These are phyloP conservation scores for Penicillium herquei DNA, from an alignment of 495 filamentous ascomycete species.

Conservation along the genomic window DNA sequence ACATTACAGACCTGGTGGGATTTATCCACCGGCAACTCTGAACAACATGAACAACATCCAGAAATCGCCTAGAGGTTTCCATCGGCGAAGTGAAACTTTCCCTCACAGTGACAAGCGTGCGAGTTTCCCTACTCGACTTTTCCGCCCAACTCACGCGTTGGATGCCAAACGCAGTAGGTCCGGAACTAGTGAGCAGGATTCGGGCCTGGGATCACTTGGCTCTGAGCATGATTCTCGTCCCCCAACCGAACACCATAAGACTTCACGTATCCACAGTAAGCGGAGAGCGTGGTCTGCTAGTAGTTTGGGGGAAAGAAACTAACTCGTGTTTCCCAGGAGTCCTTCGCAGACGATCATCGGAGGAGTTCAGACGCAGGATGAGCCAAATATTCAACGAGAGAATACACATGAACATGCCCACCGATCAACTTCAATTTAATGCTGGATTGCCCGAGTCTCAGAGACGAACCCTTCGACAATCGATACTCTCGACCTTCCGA, in stretches of 20 bases:
- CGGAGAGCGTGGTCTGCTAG: background rate
- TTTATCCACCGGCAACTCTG: conserved; percentile 9
- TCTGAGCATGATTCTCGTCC: background rate
- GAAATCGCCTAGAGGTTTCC: conserved; percentile 4
- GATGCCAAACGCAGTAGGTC: conserved; percentile 1
- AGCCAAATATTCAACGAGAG: conserved; percentile 41
- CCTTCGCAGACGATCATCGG: conserved; percentile 35
- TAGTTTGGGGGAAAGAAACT: background rate
- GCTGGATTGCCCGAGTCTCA: conserved; percentile 9
- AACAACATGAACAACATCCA: background rate
- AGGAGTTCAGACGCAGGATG: conserved; percentile 37
- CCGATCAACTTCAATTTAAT: conserved; percentile 29
- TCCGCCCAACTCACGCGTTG: conserved; percentile 5
- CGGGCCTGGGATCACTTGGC: background rate
- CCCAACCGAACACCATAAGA: conserved; percentile 8
- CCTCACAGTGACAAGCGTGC: conserved; percentile 11
- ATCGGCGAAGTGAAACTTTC: conserved; percentile 7
- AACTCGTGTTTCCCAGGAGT: conserved; percentile 13
- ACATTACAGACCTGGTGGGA: conserved; percentile 2
- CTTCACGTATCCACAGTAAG: conserved; percentile 19
- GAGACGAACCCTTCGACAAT: conserved; percentile 13
- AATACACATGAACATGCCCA: conserved; percentile 23
- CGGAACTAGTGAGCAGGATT: conserved; percentile 1
- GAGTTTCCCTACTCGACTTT: conserved; percentile 17
- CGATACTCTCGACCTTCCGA: conserved; percentile 14